A percentile compares a stretch with the other conserved stretches of the same genome.
Conservation (phyloP, 2,329 filamentous ascomycete species). For the Pyrenochaeta sp. region DNA sequence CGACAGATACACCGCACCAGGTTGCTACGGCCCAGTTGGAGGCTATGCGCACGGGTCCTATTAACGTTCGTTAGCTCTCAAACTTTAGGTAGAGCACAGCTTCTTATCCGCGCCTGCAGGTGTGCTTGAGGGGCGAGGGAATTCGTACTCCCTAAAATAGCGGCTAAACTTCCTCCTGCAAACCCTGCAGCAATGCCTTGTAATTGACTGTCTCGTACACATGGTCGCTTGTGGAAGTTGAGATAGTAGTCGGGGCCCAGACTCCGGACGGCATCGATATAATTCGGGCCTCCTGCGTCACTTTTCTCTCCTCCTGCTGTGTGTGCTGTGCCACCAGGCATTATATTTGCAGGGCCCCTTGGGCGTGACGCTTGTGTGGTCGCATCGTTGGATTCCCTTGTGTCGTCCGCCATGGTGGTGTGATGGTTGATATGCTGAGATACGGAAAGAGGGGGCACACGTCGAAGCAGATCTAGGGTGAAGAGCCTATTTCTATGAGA, state of each 20-base stretch:
- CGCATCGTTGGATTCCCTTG: slow-evolving; percentile 43
- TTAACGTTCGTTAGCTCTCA: slow-evolving; percentile 8
- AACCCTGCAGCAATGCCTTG: slow-evolving; percentile 84
- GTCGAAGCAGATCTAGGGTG: background rate
- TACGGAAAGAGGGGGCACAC: background rate
- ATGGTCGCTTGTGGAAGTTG: slow-evolving; percentile 80
- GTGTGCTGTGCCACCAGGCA: slow-evolving; percentile 66
- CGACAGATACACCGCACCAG: slow-evolving; percentile 74
- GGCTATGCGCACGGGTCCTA: slow-evolving; percentile 69
- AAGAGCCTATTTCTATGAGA: background rate
- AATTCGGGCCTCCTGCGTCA: slow-evolving; percentile 48
- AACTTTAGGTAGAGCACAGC: slow-evolving; percentile 14
- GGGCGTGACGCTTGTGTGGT: slow-evolving; percentile 27
- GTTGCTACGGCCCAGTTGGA: slow-evolving; percentile 87
- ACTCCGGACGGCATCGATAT: slow-evolving; percentile 69
- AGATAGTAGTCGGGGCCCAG: slow-evolving; percentile 75
- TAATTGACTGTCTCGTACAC: slow-evolving; percentile 82
- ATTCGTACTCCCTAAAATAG: slow-evolving; percentile 75
- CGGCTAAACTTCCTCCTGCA: slow-evolving; percentile 75
- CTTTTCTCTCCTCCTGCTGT: slow-evolving; percentile 64
- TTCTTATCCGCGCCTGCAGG: background rate
- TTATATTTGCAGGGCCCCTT: slow-evolving; percentile 42
- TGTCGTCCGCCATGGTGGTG: slow-evolving; percentile 57
- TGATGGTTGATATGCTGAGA: slow-evolving; percentile 17
- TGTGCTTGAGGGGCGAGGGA: background rate